Evolutionary conservation across 768 basidiomycete species (phyloP).

Genomic region (Podaxis sp.): DNA sequence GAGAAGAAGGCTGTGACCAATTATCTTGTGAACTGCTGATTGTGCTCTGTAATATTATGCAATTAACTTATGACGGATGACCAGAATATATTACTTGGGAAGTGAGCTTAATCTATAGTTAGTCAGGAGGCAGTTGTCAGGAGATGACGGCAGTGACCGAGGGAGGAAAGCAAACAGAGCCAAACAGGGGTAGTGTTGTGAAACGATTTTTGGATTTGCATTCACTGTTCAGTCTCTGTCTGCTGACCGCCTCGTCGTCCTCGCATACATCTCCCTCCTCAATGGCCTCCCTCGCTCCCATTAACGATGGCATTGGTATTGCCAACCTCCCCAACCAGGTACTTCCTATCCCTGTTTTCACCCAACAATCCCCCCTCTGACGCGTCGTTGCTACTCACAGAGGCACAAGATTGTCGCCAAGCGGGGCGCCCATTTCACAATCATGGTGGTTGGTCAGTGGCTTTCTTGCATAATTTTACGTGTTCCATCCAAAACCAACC

Average conservation of each 20-base stretch:
- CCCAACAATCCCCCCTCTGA: conserved; percentile 15
- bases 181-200: conserved; percentile 26
- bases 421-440: conserved; percentile 94
- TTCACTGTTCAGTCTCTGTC: conserved; percentile 10
- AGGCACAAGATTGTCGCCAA: conserved; percentile 99
- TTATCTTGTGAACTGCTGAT: conserved; percentile 32
- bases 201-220: conserved; percentile 30
- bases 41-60: too few species aligned
- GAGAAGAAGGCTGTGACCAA: conserved; percentile 45
- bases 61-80: too few species aligned
- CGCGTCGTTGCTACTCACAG: conserved; percentile 40
- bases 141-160: conserved; percentile 1
- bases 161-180: conserved; percentile 13
- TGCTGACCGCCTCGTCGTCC: conserved; percentile 21
- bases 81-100: too few species aligned
- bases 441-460: conserved; percentile 94
- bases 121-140: neutral
- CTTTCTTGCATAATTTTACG: neutral
- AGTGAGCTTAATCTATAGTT: too few species aligned
- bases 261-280: conserved; percentile 12
- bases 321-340: conserved; percentile 99
- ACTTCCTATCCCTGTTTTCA: conserved; percentile 15
- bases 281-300: conserved; percentile 43
- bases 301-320: conserved; percentile 83
- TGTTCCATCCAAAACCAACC: neutral